A percentile compares a stretch with the other conserved stretches of the same genome.
These are phyloP conservation scores for Penicillium griseofulvum DNA, from an alignment of 2,329 filamentous ascomycete species.

Conservation along the genomic window DNA sequence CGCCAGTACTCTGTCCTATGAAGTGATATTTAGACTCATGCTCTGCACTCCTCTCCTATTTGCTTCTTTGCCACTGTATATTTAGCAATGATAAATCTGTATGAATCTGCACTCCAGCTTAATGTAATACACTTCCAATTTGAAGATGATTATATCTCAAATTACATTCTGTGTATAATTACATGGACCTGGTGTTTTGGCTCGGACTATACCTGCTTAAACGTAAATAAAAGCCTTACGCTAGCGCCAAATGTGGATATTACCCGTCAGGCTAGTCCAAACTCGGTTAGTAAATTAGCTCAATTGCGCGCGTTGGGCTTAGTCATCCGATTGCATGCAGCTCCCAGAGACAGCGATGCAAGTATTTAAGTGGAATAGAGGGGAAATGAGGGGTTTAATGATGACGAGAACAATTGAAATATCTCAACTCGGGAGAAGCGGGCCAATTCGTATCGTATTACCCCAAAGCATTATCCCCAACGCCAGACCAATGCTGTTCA, in stretches of 20 bases:
- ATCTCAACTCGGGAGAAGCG: neutral
- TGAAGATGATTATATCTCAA: neutral
- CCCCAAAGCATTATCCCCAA: neutral
- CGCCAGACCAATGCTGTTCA: neutral
- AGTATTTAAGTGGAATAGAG: neutral
- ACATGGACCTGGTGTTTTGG: neutral
- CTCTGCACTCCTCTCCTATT: neutral
- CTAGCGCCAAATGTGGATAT: neutral
- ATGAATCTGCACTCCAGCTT: rapidly evolving
- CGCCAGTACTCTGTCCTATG: neutral
- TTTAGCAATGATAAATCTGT: too few relatives aligned
- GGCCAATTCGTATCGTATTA: neutral
- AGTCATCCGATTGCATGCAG: neutral
- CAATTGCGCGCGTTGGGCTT: constrained; percentile 2
- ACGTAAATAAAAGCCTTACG: neutral
- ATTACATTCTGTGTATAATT: neutral
- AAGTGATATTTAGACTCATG: neutral
- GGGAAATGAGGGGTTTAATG: neutral
- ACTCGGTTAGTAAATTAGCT: constrained; percentile 3
- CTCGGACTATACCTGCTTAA: neutral
- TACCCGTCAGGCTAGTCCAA: neutral
- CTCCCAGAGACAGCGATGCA: neutral
- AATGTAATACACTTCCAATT: too few relatives aligned
- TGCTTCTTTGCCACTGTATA: neutral
- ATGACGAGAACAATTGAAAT: neutral